Base-by-base conservation (phyloP, 1,284 basidiomycete genomes). In the Trichosporon inkin region DNA sequence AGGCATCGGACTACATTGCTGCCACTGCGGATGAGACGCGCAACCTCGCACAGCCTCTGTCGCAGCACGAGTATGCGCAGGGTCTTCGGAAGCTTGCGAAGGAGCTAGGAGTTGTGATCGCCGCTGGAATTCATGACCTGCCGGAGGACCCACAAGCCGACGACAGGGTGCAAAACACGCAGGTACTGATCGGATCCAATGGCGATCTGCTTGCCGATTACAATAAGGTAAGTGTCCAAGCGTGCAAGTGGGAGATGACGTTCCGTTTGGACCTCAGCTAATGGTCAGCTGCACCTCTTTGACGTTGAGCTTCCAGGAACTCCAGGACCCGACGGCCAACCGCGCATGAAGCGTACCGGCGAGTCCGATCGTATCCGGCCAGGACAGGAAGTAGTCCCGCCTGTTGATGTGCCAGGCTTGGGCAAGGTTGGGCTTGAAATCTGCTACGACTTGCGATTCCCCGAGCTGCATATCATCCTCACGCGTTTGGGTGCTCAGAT, bases 371-470 rank as follows among this genome's bases (percentile, higher is more conserved):
- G 74, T 0, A 67, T 82, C 0, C 66, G 79, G 4, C 68, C 66
- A 13, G 82, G 82, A 0, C 56, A 65, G 4, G 51, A 63, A 2
- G 68, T 82, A 40, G 64, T 66, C 1, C 65, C 66, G 0, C 66
- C 74, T 5, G 59, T 75, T 1, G 72, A 77, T 4, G 60, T 78
- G 0, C 52, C 64, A 2, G 68, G 76, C 0, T 55, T 81, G 10
- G 82, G 82, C 13, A 76, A 74, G 13, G 66, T 80, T 37, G 77
- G 80, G 10, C 64, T 82, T n/a, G 70, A 81, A 60, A 82, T 82
- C 6, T 83, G 82, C 72, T 83, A 82, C 69, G 82, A 83, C 63
- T 67, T 83, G 19, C 73, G 82, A 0, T 82, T 82, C 58, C 81
- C 82, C 1, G 81, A 83, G 64, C 72, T 77, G 0, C 75, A 79